Percentiles rank a stretch among this genome's conserved stretches.
These are phyloP conservation scores for Psophocarpus tetragonolobus DNA, from an alignment of 306 rosid species.

Conservation along the genomic window DNA sequence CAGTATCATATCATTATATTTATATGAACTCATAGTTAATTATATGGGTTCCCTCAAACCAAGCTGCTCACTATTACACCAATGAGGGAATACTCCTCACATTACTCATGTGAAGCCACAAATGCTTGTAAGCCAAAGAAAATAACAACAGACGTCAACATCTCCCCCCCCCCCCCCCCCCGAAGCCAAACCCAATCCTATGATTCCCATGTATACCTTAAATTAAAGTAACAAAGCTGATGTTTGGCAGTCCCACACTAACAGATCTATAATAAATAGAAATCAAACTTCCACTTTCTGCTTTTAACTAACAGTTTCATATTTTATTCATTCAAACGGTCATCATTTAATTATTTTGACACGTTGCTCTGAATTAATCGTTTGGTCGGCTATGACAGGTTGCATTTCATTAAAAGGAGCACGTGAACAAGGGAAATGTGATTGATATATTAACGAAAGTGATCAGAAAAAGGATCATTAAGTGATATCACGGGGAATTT, in stretches of 20 bases:
- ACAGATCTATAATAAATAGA: constrained; percentile 3
- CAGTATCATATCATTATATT: too few species aligned
- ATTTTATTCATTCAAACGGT: constrained; percentile 22
- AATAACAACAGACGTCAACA: background rate
- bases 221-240: background rate
- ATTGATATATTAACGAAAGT: constrained; percentile 17
- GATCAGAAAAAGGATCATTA: background rate
- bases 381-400: constrained; percentile 32
- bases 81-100: background rate
- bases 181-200: background rate
- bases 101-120: background rate
- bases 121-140: background rate
- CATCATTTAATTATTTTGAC: constrained; percentile 13
- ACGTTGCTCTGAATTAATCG: background rate
- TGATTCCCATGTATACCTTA: background rate
- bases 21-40: background rate
- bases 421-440: constrained; percentile 1
- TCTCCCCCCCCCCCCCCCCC: background rate
- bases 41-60: constrained; percentile 5
- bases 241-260: background rate
- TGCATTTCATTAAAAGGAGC: constrained; percentile 32
- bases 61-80: constrained; percentile 6
- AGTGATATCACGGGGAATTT: constrained; percentile 37
- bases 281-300: constrained; percentile 17
- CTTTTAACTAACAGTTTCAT: background rate